A percentile compares a stretch with the other conserved stretches of the same genome.
Evolutionary conservation across 1,139 yeast genomes (phyloP).

Genomic region (Suhomyces choctaworum): DNA sequence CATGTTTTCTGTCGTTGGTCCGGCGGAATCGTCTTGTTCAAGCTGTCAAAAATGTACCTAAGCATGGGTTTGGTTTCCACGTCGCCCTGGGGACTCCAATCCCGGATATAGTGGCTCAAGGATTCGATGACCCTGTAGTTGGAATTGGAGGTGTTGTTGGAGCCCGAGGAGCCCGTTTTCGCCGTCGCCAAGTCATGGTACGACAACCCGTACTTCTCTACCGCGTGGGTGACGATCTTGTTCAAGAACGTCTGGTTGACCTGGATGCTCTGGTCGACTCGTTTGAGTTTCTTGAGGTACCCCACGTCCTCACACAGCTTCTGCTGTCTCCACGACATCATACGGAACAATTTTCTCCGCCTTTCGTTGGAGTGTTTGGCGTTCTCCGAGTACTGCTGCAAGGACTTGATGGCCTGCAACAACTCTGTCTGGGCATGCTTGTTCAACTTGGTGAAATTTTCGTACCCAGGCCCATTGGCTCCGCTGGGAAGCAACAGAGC

Average conservation of each 20-base stretch:
- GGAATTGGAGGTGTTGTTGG: slow-evolving; percentile 28
- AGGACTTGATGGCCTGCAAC: slow-evolving; percentile 51
- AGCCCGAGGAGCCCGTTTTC: slow-evolving; percentile 14
- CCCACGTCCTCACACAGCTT: slow-evolving; percentile 53
- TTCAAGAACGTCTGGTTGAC: slow-evolving; percentile 48
- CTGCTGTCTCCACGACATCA: slow-evolving; percentile 59
- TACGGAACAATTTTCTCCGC: slow-evolving; percentile 45
- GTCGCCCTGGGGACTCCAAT: slow-evolving; percentile 56
- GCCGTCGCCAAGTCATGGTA: slow-evolving; percentile 40
- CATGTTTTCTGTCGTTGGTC: slow-evolving; percentile 36
- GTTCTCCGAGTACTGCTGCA: slow-evolving; percentile 46
- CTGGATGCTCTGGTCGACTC: slow-evolving; percentile 44
- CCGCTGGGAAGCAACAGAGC: slow-evolving; percentile 4
- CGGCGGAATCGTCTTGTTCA: slow-evolving; percentile 29
- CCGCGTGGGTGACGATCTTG: slow-evolving; percentile 44
- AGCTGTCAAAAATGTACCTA: slow-evolving; percentile 43
- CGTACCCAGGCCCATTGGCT: slow-evolving; percentile 14
- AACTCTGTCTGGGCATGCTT: slow-evolving; percentile 34
- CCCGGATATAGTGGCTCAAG: slow-evolving; percentile 71
- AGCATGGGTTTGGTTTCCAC: slow-evolving; percentile 55
- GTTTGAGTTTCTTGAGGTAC: slow-evolving; percentile 52
- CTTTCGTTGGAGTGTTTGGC: slow-evolving; percentile 47
- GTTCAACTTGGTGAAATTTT: slow-evolving; percentile 18
- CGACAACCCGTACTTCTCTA: slow-evolving; percentile 40
- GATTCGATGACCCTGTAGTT: slow-evolving; percentile 67